Conservation (phyloP, 2,329 filamentous ascomycete species). For the Neurospora sp. region DNA sequence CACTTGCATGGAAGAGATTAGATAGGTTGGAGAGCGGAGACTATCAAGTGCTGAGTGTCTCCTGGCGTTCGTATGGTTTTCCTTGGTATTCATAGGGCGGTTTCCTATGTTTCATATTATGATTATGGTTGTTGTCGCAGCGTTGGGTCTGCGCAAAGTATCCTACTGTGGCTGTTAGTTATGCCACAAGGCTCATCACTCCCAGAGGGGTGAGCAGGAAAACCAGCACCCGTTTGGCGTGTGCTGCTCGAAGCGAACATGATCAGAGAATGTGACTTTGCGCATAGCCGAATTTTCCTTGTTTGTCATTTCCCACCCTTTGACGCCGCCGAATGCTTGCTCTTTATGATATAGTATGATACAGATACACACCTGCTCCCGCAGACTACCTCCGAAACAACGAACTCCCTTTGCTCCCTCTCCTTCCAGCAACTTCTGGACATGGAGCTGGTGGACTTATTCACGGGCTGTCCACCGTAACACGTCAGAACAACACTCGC, state of each 20-base stretch:
- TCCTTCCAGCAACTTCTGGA: neutral
- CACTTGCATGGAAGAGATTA: neutral
- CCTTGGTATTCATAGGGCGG: constrained; percentile 1
- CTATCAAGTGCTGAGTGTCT: constrained; percentile 50
- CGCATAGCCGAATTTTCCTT: neutral
- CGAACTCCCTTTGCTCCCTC: neutral
- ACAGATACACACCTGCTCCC: neutral
- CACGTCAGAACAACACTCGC: neutral
- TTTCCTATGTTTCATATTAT: constrained; percentile 12
- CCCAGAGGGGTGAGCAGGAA: neutral
- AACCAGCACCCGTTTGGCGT: neutral
- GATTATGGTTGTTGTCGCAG: neutral
- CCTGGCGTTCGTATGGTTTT: constrained; percentile 23
- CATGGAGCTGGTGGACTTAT: neutral
- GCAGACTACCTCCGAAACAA: neutral
- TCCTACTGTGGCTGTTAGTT: no score
- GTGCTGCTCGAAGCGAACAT: neutral
- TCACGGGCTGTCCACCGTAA: neutral
- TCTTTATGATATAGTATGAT: neutral
- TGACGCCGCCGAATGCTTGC: neutral
- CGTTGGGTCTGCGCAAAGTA: neutral
- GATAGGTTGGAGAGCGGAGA: constrained; percentile 9
- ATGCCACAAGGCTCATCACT: neutral
- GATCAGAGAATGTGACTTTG: neutral
- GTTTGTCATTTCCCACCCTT: neutral